Percentiles rank a stretch among this genome's conserved stretches.
Conservation (phyloP, 345 rosid genomes). For the Firmiana major region DNA sequence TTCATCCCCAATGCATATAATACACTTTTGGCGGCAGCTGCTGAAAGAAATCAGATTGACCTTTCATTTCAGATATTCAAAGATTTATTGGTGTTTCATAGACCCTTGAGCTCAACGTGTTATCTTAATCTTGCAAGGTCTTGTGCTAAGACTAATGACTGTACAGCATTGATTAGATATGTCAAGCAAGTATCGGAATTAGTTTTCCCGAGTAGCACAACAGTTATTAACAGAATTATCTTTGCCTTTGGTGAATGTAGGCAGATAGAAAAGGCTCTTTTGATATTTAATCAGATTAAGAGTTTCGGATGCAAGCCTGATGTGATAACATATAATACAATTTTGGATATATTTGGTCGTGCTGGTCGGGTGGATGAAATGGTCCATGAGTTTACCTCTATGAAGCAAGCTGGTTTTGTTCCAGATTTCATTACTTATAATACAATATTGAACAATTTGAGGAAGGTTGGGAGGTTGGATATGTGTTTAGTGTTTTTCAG, state of each 20-base stretch:
- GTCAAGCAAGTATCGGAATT: slow-evolving; percentile 46
- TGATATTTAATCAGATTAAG: slow-evolving; percentile 48
- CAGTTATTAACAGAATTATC: slow-evolving; percentile 56
- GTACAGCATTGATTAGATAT: slow-evolving; percentile 35
- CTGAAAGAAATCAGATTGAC: slow-evolving; percentile 31
- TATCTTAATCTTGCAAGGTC: slow-evolving; percentile 58
- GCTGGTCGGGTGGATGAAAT: slow-evolving; percentile 58
- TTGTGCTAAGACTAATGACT: slow-evolving; percentile 40
- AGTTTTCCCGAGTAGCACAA: slow-evolving; percentile 33
- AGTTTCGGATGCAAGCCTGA: slow-evolving; percentile 53
- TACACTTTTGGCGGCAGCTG: slow-evolving; percentile 40
- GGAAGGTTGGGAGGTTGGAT: slow-evolving; percentile 69
- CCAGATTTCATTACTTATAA: slow-evolving; percentile 69
- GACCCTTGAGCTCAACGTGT: slow-evolving; percentile 46
- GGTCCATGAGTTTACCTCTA: slow-evolving; percentile 43
- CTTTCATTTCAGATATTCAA: slow-evolving; percentile 41
- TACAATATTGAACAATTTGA: slow-evolving; percentile 59
- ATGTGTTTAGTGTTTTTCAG: slow-evolving; percentile 44
- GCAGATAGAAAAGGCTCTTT: slow-evolving; percentile 58
- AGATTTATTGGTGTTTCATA: slow-evolving; percentile 34
- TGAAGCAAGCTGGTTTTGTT: slow-evolving; percentile 58
- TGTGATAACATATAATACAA: slow-evolving; percentile 62
- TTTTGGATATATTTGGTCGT: slow-evolving; percentile 63
- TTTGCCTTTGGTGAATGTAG: slow-evolving; percentile 63
- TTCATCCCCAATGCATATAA: slow-evolving; percentile 31